These are phyloP conservation scores for Corymbia citriodora DNA, from an alignment of 441 rosid genomes.

Conservation along the genomic window DNA sequence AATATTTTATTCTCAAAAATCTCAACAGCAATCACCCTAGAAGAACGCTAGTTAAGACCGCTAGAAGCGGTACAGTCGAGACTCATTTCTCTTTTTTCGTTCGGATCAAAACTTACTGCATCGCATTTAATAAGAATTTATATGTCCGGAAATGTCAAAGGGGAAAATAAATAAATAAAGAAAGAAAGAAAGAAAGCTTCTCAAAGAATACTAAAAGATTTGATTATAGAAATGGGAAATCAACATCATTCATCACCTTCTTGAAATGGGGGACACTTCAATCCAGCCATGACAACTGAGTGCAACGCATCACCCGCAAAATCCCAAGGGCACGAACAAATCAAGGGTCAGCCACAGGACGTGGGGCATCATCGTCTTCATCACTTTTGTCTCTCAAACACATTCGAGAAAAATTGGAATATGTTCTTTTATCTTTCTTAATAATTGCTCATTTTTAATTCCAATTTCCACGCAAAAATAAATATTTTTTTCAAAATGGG, in stretches of 20 bases:
- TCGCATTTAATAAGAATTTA: not conserved
- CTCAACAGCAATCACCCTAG: not conserved
- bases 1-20: not conserved
- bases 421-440: not conserved
- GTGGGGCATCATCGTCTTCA: not conserved
- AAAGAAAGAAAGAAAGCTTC: not conserved
- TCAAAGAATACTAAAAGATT: not conserved
- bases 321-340: slow-evolving; percentile 8
- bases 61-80: not conserved
- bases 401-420: not conserved
- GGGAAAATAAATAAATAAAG: too few species aligned
- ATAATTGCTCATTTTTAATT: not conserved
- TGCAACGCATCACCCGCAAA: slow-evolving; percentile 31
- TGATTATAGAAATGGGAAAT: not conserved
- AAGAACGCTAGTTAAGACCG: not conserved
- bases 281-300: slow-evolving; percentile 9
- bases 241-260: not conserved
- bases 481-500: not conserved
- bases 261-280: not conserved
- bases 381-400: not conserved
- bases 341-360: slow-evolving; percentile 13
- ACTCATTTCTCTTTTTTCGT: not conserved
- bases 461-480: not conserved
- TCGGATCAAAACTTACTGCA: not conserved
- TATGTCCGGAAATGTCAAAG: not conserved